These are phyloP conservation scores for Auxenochlorella pyrenoidosa DNA, from an alignment of 139 green algal genomes.

Conservation along the genomic window DNA sequence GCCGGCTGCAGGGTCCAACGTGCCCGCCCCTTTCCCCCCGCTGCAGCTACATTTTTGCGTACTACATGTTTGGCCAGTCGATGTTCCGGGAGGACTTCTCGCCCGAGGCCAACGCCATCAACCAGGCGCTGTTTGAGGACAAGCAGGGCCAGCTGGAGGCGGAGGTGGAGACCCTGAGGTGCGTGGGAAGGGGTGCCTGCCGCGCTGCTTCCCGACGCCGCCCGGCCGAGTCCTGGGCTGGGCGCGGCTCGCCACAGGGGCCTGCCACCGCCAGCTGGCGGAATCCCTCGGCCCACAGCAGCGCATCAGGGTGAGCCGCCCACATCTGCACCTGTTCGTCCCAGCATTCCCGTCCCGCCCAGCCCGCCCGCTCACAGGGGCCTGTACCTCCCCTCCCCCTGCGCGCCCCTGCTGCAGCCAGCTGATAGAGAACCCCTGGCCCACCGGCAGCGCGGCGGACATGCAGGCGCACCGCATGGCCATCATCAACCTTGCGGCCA, in stretches of 20 bases:
- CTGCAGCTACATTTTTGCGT: constrained; percentile 85
- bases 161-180: constrained; percentile 69
- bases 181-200: background rate
- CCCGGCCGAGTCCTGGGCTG: too few relatives aligned
- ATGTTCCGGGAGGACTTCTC: constrained; percentile 82
- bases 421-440: constrained; percentile 54
- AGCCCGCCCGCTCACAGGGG: too few relatives aligned
- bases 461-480: constrained; percentile 56
- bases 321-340: too few relatives aligned
- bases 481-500: constrained; percentile 81
- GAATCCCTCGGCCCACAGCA: too few relatives aligned
- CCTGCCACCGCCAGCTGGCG: too few relatives aligned
- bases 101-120: constrained; percentile 71
- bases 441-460: background rate
- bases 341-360: too few relatives aligned
- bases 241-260: too few relatives aligned
- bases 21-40: too few relatives aligned
- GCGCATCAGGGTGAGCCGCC: too few relatives aligned
- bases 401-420: constrained; percentile 28
- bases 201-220: too few relatives aligned
- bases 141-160: constrained; percentile 67
- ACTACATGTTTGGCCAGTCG: constrained; percentile 88
- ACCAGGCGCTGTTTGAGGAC: constrained; percentile 93
- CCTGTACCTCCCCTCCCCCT: background rate
- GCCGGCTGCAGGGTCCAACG: too few relatives aligned